A percentile compares a stretch with the other conserved stretches of the same genome.
phyloP scores from a whole-genome alignment of 179 eudicot genomes.

The Corrigiola litoralis region DNA sequence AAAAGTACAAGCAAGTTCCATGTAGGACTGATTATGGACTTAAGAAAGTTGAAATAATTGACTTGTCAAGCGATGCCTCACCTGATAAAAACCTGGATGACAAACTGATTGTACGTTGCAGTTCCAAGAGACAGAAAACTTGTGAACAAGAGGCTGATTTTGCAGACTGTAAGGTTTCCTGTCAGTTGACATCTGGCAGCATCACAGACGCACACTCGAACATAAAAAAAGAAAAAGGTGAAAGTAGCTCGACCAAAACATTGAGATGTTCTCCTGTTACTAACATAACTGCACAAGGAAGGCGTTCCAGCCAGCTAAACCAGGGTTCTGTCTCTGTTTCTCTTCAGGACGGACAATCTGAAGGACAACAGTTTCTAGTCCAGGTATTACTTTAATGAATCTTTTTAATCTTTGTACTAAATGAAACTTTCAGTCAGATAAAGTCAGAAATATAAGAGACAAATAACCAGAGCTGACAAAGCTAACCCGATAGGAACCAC shows the following conservation, averaged over 20 bases:
- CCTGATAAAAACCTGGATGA: slow-evolving; percentile 23
- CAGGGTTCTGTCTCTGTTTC: slow-evolving; percentile 30
- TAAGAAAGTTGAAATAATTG: slow-evolving; percentile 26
- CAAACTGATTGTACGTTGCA: slow-evolving; percentile 28
- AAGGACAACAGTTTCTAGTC: slow-evolving; percentile 61
- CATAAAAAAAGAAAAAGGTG: slow-evolving; percentile 18
- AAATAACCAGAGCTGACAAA: no score
- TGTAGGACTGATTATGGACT: slow-evolving; percentile 18
- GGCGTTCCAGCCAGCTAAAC: slow-evolving; percentile 24
- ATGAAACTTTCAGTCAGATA: no score
- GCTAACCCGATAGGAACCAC: no score
- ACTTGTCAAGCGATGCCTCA: slow-evolving; percentile 31
- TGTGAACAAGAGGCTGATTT: slow-evolving; percentile 27
- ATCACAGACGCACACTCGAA: slow-evolving; percentile 13
- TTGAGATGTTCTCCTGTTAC: slow-evolving; percentile 13
- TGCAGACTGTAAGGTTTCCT: slow-evolving; percentile 16
- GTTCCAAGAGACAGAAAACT: slow-evolving; percentile 52
- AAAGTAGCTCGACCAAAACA: slow-evolving; percentile 17
- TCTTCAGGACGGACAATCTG: slow-evolving; percentile 42
- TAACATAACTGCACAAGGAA: slow-evolving; percentile 18
- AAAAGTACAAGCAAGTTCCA: slow-evolving; percentile 25
- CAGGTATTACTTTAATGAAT: slow-evolving; percentile 68
- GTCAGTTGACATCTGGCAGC: slow-evolving; percentile 1
- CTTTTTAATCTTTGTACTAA: no score
- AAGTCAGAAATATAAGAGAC: no score